Base-by-base conservation (phyloP, 2,329 filamentous ascomycete species). In the Pseudogymnoascus sp. region DNA sequence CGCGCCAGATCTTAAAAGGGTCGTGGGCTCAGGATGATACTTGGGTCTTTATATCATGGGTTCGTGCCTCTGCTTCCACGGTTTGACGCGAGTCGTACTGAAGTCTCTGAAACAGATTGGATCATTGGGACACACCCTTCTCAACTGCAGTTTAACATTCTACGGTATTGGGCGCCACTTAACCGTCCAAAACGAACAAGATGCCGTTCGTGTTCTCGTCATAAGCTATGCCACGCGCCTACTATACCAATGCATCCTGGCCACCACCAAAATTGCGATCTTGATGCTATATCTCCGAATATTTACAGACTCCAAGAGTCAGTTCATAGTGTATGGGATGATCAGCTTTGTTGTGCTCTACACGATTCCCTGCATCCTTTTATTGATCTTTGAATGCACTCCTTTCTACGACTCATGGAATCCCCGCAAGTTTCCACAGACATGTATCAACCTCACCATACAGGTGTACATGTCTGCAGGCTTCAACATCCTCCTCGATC, bases 21-120 rank as follows among this genome's bases (percentile, higher is more conserved):
- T 64, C 58, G 8, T 65, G 63, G 63, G 63, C 62, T 4, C 16
- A 16, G 12, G 65, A 66, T 60, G 65, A 66, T 30, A 62, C 60
- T 4, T 59, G 62, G 30, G 63, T 65, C 41, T 25, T 59, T n/a
- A 58, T 62, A 18, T 59, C 65, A 41, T 66, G 63, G 63, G 65
- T 65, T 41, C 2, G 54, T 43, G 9, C 22, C 25, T 50, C 43
- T 30, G 41, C 43, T 22, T 50, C 25, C 2, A 30, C 6, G 12
- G 43, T 30, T 30, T 30, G 8, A n/a, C 22, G 7, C 14, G 8
- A 50, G 4, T 16, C 1, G 25, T 50, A 18, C 43, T 50, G 4
- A 50, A 30, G 4, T 18, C 8, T 30, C 3, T 2, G 14, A n/a
- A 6, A 50, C 30, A 37, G 25, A n/a, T 20, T 35, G 59, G 62